Conservation (phyloP, 495 filamentous ascomycete species). For the Aspergillus sparsus region DNA sequence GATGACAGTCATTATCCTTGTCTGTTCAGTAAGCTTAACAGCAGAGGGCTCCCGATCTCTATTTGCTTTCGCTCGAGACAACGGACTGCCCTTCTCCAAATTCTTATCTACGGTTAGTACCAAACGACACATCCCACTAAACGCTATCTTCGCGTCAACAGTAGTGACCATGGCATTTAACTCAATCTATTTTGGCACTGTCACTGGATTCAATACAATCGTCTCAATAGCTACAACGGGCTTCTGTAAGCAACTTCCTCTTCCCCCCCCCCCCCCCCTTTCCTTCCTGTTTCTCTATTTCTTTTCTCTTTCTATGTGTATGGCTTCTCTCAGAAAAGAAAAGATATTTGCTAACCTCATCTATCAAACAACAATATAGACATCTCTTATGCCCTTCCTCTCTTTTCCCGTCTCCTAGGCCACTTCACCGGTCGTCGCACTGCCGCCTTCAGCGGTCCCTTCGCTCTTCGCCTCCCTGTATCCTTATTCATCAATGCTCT, state of each 20-base stretch:
- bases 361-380: constrained; percentile 2
- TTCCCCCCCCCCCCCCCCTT: background rate
- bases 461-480: constrained; percentile 34
- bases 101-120: constrained; percentile 43
- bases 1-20: constrained; percentile 44
- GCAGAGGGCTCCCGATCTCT: constrained; percentile 50
- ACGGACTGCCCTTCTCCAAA: constrained; percentile 49
- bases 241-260: constrained; percentile 44
- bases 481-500: constrained; percentile 46
- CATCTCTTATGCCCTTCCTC: constrained; percentile 20
- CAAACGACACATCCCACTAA: constrained; percentile 43
- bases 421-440: constrained; percentile 15
- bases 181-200: constrained; percentile 56
- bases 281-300: too few species aligned
- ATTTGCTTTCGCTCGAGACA: constrained; percentile 53
- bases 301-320: too few species aligned
- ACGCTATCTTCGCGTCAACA: constrained; percentile 44
- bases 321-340: too few species aligned
- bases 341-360: background rate
- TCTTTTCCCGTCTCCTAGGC: constrained; percentile 16
- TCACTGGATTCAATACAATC: constrained; percentile 56
- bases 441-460: constrained; percentile 38
- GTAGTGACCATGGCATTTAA: constrained; percentile 53
- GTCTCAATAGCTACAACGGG: constrained; percentile 56
- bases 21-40: constrained; percentile 43